These are phyloP conservation scores for Wickerhamomyces pijperi DNA, from an alignment of 805 yeast genomes.

Conservation along the genomic window DNA sequence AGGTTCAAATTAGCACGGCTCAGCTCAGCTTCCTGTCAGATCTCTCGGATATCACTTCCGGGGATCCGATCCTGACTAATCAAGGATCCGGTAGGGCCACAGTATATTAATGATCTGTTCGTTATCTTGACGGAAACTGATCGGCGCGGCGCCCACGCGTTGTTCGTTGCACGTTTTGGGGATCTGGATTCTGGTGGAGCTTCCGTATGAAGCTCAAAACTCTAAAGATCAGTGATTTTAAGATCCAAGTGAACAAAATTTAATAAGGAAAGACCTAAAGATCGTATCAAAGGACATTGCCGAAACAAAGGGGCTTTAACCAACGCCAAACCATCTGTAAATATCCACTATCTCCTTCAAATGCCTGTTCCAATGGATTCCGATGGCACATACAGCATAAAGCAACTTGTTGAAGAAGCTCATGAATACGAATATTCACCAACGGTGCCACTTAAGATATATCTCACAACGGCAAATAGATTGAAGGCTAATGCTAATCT, in stretches of 20 bases:
- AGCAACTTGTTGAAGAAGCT: slow-evolving; percentile 35
- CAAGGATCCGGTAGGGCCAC: no score
- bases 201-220: no score
- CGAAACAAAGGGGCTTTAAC: no score
- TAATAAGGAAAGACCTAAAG: no score
- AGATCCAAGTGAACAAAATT: no score
- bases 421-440: slow-evolving; percentile 41
- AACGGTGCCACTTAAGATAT: slow-evolving; percentile 36
- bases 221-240: no score
- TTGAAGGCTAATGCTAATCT: slow-evolving; percentile 30
- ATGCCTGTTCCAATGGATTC: neutral
- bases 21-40: no score
- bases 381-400: slow-evolving; percentile 7
- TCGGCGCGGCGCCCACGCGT: neutral
- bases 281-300: no score
- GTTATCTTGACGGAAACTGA: neutral
- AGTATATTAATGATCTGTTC: neutral
- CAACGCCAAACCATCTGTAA: no score
- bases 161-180: neutral
- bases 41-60: no score
- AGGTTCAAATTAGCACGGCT: no score
- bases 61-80: neutral
- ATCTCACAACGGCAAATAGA: slow-evolving; percentile 43
- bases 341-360: neutral
- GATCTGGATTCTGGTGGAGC: no score